These are phyloP conservation scores for Xylaria sp. DNA, from an alignment of 2,329 filamentous ascomycete species.

Conservation along the genomic window DNA sequence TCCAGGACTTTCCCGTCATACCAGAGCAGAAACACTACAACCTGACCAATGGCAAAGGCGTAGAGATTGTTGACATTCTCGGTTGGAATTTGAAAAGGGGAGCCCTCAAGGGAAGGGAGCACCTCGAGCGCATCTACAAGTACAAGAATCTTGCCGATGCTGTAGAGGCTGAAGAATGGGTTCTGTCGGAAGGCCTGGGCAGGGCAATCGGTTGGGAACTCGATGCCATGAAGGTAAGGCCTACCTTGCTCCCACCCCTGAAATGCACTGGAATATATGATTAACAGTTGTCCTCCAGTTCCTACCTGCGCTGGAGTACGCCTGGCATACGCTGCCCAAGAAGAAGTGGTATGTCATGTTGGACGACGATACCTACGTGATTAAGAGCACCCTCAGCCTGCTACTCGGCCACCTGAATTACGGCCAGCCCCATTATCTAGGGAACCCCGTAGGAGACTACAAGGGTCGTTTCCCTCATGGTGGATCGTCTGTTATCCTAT, in stretches of 20 bases:
- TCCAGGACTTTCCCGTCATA: conserved; percentile 61
- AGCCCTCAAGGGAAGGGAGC: conserved; percentile 45
- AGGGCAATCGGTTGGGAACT: conserved; percentile 51
- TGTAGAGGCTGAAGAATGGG: conserved; percentile 50
- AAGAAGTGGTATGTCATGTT: conserved; percentile 70
- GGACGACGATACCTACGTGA: conserved; percentile 68
- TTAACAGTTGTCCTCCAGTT: conserved; percentile 54
- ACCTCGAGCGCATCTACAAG: conserved; percentile 49
- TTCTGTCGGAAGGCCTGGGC: conserved; percentile 48
- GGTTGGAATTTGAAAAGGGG: conserved; percentile 50
- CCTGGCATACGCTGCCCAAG: conserved; percentile 60
- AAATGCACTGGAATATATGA: neutral
- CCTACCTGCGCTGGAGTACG: conserved; percentile 64
- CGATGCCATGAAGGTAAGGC: conserved; percentile 52
- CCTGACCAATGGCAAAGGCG: conserved; percentile 45
- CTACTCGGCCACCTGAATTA: conserved; percentile 63
- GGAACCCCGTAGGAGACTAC: conserved; percentile 68
- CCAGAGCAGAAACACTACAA: conserved; percentile 42
- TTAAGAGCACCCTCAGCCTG: conserved; percentile 60
- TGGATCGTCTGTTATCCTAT: conserved; percentile 65
- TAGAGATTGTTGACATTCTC: conserved; percentile 49
- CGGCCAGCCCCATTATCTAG: conserved; percentile 61
- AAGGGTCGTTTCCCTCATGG: conserved; percentile 67
- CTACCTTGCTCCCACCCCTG: neutral
- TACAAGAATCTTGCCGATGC: conserved; percentile 49